A percentile compares a stretch with the other conserved stretches of the same genome.
These are phyloP conservation scores for Gliomastix tumulicola DNA, from an alignment of 2,329 filamentous ascomycete genomes.

Conservation along the genomic window DNA sequence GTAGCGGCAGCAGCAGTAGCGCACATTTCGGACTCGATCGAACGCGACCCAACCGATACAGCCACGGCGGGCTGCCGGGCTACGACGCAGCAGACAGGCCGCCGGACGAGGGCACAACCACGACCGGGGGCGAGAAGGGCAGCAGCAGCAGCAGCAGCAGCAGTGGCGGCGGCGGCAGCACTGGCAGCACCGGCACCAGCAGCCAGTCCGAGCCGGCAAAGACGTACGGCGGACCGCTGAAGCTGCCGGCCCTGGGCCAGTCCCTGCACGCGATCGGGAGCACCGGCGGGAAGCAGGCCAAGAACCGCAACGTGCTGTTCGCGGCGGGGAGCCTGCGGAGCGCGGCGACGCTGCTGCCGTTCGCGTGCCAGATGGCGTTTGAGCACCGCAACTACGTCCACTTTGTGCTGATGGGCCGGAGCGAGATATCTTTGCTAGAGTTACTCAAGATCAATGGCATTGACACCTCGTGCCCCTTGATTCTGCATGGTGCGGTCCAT, in stretches of 20 bases:
- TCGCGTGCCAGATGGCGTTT: constrained; percentile 80
- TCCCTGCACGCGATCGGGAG: constrained; percentile 54
- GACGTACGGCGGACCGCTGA: constrained; percentile 63
- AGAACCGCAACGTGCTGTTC: constrained; percentile 72
- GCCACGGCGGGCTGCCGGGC: too few relatives aligned
- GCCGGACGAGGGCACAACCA: too few relatives aligned
- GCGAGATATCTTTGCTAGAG: constrained; percentile 60
- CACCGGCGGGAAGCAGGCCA: constrained; percentile 40
- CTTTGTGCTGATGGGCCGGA: constrained; percentile 70
- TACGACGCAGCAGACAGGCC: too few relatives aligned
- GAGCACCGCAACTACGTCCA: constrained; percentile 70
- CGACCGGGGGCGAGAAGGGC: constrained; percentile 1
- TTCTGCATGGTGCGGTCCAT: constrained; percentile 55
- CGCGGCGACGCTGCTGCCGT: constrained; percentile 63
- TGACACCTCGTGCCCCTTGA: constrained; percentile 60
- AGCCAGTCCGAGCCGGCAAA: constrained; percentile 19
- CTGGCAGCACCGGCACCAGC: constrained; percentile 6
- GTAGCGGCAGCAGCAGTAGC: too few relatives aligned
- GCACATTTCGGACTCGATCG: too few relatives aligned
- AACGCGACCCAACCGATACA: too few relatives aligned
- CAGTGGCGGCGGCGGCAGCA: constrained; percentile 5
- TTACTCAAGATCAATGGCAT: constrained; percentile 75
- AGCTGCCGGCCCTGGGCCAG: constrained; percentile 56
- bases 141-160: background rate
- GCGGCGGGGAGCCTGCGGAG: constrained; percentile 69